phyloP scores from a whole-genome alignment of 2,329 filamentous ascomycete genomes.

The Xylariales sp. region DNA sequence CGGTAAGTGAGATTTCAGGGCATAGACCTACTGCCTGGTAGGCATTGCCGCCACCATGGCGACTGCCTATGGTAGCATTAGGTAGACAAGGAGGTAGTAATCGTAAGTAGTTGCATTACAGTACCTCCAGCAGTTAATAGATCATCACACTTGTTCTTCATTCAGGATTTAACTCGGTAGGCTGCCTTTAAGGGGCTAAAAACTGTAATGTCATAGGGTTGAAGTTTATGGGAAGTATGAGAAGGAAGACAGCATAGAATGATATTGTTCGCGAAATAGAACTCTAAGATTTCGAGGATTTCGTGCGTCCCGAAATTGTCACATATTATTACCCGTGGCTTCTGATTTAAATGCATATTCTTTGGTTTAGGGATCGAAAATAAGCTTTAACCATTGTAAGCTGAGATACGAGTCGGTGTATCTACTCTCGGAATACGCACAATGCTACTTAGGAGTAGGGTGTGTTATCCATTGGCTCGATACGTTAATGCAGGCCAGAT shows the following conservation, averaged over 20 bases:
- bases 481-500: too few relatives aligned
- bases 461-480: too few relatives aligned
- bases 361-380: neutral
- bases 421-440: neutral
- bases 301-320: neutral
- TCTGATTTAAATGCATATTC: neutral
- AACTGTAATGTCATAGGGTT: neutral
- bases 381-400: neutral
- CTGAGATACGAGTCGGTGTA: neutral
- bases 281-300: neutral
- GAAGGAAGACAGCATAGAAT: neutral
- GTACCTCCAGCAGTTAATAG: too few relatives aligned
- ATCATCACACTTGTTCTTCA: too few relatives aligned
- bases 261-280: neutral
- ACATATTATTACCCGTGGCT: neutral
- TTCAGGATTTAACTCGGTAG: too few relatives aligned
- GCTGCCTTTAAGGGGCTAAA: neutral
- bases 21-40: too few relatives aligned
- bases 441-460: neutral
- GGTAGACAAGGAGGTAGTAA: too few relatives aligned
- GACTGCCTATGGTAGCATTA: too few relatives aligned
- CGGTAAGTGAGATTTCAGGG: too few relatives aligned
- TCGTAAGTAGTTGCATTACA: too few relatives aligned
- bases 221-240: constrained; percentile 3
- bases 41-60: too few relatives aligned